Conservation (phyloP, 352 stramenopile genomes). For the Porosira glacialis region DNA sequence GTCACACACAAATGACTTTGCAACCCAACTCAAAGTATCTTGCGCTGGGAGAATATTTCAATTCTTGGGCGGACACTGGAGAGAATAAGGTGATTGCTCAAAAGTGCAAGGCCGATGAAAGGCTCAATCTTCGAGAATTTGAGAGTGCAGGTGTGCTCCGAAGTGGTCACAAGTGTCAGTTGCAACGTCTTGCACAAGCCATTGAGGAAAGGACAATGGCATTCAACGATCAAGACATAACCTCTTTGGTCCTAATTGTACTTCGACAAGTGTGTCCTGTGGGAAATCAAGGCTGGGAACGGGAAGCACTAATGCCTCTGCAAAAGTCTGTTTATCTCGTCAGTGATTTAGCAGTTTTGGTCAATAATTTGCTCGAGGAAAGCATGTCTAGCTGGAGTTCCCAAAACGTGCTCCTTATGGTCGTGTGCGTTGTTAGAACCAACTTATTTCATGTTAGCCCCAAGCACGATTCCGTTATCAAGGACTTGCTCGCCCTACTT, state of each 20-base stretch:
- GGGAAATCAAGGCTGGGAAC: not conserved
- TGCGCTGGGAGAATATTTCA: slow-evolving; percentile 3
- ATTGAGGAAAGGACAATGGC: slow-evolving; percentile 9
- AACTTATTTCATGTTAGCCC: not conserved
- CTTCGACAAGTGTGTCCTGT: slow-evolving; percentile 11
- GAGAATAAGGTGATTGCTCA: slow-evolving; percentile 18
- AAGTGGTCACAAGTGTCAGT: slow-evolving; percentile 4
- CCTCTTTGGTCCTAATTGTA: slow-evolving; percentile 1
- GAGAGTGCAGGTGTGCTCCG: slow-evolving; percentile 11
- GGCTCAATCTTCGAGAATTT: slow-evolving; percentile 14
- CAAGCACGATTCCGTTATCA: too few relatives aligned
- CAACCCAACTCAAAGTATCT: slow-evolving; percentile 13
- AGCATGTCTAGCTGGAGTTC: slow-evolving; percentile 4
- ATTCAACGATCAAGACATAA: slow-evolving; percentile 13
- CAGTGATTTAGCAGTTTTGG: slow-evolving; percentile 5
- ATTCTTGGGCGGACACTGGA: slow-evolving; percentile 6
- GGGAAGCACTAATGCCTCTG: slow-evolving; percentile 3
- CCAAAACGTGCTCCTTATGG: slow-evolving; percentile 15
- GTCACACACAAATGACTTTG: not conserved
- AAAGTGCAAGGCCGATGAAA: slow-evolving; percentile 12
- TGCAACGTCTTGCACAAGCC: slow-evolving; percentile 11
- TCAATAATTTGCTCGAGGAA: slow-evolving; percentile 2
- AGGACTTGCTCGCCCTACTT: not conserved
- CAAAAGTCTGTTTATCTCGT: not conserved
- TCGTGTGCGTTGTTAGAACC: slow-evolving; percentile 3